Evolutionary conservation across 2,329 filamentous ascomycete genomes (phyloP).

Genomic region (Ophiocordyceps camponoti-leonardi): DNA sequence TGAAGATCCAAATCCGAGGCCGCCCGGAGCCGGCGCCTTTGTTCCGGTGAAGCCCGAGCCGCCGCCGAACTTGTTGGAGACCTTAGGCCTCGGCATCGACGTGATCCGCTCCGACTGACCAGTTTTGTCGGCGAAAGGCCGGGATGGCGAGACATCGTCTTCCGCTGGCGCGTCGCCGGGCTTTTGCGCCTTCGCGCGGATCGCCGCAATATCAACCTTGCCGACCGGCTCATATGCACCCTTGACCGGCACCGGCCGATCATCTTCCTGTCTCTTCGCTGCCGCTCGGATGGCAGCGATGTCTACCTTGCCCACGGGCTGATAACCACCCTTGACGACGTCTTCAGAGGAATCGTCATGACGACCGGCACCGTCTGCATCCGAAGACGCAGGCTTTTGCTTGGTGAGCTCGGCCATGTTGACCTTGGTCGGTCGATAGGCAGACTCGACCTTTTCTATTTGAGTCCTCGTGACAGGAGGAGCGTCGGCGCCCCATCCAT

Average conservation of each 20-base stretch:
- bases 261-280: slow-evolving; percentile 52
- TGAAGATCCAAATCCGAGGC: slow-evolving; percentile 44
- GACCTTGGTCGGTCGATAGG: slow-evolving; percentile 91
- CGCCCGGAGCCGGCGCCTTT: slow-evolving; percentile 67
- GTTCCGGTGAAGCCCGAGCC: slow-evolving; percentile 65
- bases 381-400: slow-evolving; percentile 51
- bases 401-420: slow-evolving; percentile 75
- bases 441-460: slow-evolving; percentile 79
- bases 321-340: slow-evolving; percentile 73
- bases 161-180: slow-evolving; percentile 23
- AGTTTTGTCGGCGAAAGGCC: slow-evolving; percentile 57
- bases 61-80: slow-evolving; percentile 72
- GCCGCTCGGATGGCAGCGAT: slow-evolving; percentile 76
- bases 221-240: slow-evolving; percentile 89
- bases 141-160: slow-evolving; percentile 23
- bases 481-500: slow-evolving; percentile 91
- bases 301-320: slow-evolving; percentile 93
- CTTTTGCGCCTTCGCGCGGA: slow-evolving; percentile 67
- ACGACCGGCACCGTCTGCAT: slow-evolving; percentile 30
- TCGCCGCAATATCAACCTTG: slow-evolving; percentile 93
- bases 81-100: slow-evolving; percentile 82
- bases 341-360: slow-evolving; percentile 32
- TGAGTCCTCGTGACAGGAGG: slow-evolving; percentile 76
- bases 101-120: slow-evolving; percentile 63
- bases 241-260: slow-evolving; percentile 72